Evolutionary conservation across 73 alveolate genomes (phyloP).

Genomic region (Paramecium sexaurelia): DNA sequence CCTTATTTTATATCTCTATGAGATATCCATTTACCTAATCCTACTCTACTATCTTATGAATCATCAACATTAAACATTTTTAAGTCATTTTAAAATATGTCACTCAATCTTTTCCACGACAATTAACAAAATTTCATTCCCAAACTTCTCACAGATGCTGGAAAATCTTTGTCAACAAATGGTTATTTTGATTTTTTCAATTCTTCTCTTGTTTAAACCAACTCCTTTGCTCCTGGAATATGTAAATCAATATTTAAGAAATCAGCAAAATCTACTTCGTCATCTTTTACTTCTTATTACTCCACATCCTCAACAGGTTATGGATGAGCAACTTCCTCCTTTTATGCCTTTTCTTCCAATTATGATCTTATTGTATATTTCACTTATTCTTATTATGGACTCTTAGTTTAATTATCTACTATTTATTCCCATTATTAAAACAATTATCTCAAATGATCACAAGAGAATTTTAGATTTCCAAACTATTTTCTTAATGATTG

Average conservation of each 20-base stretch:
- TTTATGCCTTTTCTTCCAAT: no score
- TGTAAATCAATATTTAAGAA: background rate
- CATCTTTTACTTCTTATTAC: background rate
- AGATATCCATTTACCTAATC: conserved; percentile 68
- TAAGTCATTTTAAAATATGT: background rate
- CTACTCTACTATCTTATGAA: conserved; percentile 53
- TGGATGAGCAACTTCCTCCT: background rate
- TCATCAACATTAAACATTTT: conserved; percentile 3
- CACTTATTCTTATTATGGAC: background rate
- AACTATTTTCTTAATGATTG: background rate
- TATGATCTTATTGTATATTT: background rate
- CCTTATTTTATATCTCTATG: conserved; percentile 93
- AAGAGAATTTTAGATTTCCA: background rate
- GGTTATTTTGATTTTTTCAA: background rate
- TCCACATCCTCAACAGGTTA: background rate
- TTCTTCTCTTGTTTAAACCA: background rate
- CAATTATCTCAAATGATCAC: background rate
- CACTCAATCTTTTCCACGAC: background rate
- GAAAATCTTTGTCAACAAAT: background rate
- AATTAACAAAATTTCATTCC: background rate
- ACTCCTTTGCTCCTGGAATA: background rate
- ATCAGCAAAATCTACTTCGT: conserved; percentile 1
- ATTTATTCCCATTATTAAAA: background rate
- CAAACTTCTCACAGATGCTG: background rate
- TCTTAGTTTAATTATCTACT: background rate